Evolutionary conservation across 768 basidiomycete species (phyloP).

Genomic region (Roridomyces roridus): DNA sequence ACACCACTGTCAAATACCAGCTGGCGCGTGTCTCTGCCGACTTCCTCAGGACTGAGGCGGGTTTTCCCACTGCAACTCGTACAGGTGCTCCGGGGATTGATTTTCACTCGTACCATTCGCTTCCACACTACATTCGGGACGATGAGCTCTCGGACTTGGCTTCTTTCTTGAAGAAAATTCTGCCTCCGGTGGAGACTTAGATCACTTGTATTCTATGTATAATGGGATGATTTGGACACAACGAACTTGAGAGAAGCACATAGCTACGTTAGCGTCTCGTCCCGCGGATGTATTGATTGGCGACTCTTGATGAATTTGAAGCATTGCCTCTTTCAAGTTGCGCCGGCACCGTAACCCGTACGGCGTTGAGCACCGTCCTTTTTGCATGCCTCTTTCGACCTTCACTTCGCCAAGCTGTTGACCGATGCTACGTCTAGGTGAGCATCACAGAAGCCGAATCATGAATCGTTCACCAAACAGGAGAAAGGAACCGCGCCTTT

Average conservation of each 20-base stretch:
- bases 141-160: constrained; percentile 25
- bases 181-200: constrained; percentile 14
- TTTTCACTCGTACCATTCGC: constrained; percentile 19
- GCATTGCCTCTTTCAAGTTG: too few relatives aligned
- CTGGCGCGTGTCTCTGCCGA: constrained; percentile 18
- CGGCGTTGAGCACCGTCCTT: too few relatives aligned
- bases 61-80: constrained; percentile 8
- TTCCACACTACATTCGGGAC: constrained; percentile 18
- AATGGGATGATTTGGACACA: too few relatives aligned
- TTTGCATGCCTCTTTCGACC: background rate
- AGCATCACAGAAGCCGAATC: background rate
- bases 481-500: background rate
- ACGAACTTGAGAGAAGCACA: too few relatives aligned
- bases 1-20: constrained; percentile 20
- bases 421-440: constrained; percentile 5
- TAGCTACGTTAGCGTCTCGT: too few relatives aligned
- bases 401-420: background rate
- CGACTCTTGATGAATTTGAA: too few relatives aligned
- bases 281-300: too few relatives aligned
- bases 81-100: constrained; percentile 12
- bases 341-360: too few relatives aligned
- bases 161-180: constrained; percentile 24
- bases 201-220: too few relatives aligned
- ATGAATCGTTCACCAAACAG: background rate
- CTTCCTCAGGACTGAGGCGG: constrained; percentile 25